phyloP scores from a whole-genome alignment of 768 basidiomycete species.

The Rhizopogon vinicolor region DNA sequence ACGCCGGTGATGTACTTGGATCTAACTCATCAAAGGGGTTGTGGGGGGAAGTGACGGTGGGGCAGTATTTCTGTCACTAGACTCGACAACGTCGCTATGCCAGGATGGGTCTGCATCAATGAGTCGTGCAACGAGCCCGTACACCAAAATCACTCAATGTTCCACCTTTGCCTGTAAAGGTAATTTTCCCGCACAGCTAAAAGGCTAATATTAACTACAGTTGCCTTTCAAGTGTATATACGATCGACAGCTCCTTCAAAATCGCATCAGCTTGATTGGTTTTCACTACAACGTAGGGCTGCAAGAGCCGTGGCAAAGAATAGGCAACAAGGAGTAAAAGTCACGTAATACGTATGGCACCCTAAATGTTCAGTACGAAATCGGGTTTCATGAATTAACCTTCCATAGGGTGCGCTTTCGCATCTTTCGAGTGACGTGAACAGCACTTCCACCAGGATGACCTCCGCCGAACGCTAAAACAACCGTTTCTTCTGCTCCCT shows the following conservation, averaged over 20 bases:
- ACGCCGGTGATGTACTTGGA: not conserved
- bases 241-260: constrained; percentile 3
- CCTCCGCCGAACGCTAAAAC: constrained; percentile 83
- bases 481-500: constrained; percentile 83
- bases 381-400: constrained; percentile 65
- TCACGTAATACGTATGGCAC: constrained; percentile 21
- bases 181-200: constrained; percentile 11
- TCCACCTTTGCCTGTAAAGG: not conserved
- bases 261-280: not conserved
- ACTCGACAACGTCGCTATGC: not conserved
- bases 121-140: not conserved
- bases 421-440: constrained; percentile 85
- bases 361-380: constrained; percentile 10
- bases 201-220: constrained; percentile 20
- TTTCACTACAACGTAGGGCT: not conserved
- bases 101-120: not conserved
- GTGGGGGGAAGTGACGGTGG: not conserved
- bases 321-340: constrained; percentile 10
- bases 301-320: constrained; percentile 5
- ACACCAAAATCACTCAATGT: not conserved
- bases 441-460: constrained; percentile 64
- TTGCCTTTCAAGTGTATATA: constrained; percentile 9
- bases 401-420: constrained; percentile 79
- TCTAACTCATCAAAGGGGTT: too few species aligned
- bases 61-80: not conserved